Conservation (phyloP, 441 rosid genomes). For the Oxalis stricta region DNA sequence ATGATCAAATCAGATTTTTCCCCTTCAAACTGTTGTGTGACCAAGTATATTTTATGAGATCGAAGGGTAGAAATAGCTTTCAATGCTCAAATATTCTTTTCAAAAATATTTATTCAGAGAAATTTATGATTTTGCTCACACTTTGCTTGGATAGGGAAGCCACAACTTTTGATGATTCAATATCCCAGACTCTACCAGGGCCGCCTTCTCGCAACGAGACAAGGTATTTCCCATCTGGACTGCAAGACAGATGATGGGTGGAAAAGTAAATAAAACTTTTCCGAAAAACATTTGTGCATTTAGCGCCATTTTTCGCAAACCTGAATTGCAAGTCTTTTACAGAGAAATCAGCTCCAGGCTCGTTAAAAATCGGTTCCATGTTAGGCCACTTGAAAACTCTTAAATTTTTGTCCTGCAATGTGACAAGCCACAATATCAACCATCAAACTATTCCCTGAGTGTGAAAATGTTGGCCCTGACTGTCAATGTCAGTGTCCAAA, state of each 20-base stretch:
- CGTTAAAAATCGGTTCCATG: slow-evolving; percentile 52
- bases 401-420: slow-evolving; percentile 85
- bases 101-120: too few species aligned
- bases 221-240: slow-evolving; percentile 76
- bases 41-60: too few species aligned
- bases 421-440: slow-evolving; percentile 34
- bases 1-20: slow-evolving; percentile 11
- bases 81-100: too few species aligned
- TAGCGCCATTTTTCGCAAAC: slow-evolving; percentile 20
- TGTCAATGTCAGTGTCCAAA: not conserved
- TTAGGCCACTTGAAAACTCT: slow-evolving; percentile 88
- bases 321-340: slow-evolving; percentile 73
- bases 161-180: slow-evolving; percentile 35
- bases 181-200: slow-evolving; percentile 85
- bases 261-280: not conserved
- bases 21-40: too few species aligned
- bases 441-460: slow-evolving; percentile 13
- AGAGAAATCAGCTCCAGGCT: slow-evolving; percentile 52
- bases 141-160: slow-evolving; percentile 60
- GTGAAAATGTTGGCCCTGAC: not conserved
- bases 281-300: slow-evolving; percentile 1
- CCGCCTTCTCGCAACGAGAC: slow-evolving; percentile 60
- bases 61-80: not conserved
- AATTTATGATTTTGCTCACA: slow-evolving; percentile 23
- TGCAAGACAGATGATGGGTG: slow-evolving; percentile 21